A percentile compares a stretch with the other conserved stretches of the same genome.
Conservation (phyloP, 1,284 basidiomycete genomes). For the Pyrrhoderma noxium region DNA sequence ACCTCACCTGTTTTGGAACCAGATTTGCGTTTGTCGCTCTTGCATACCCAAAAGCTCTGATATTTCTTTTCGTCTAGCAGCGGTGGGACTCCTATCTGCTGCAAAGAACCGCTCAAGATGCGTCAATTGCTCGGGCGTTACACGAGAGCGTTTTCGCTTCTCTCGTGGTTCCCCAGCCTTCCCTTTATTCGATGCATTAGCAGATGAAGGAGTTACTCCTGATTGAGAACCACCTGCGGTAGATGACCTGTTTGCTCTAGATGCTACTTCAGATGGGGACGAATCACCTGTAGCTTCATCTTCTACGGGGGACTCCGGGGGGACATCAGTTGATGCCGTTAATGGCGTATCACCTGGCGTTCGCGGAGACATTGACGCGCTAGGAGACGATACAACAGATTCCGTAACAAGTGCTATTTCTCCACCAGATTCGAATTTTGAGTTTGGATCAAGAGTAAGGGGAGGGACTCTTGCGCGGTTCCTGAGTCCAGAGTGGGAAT, state of each 20-base stretch:
- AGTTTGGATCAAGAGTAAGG: slow-evolving; percentile 15
- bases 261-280: background rate
- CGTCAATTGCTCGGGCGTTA: slow-evolving; percentile 67
- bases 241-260: slow-evolving; percentile 1
- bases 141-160: slow-evolving; percentile 69
- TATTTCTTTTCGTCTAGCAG: slow-evolving; percentile 62
- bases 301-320: slow-evolving; percentile 11
- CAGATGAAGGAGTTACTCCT: slow-evolving; percentile 14
- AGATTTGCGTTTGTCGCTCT: slow-evolving; percentile 79
- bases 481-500: slow-evolving; percentile 10
- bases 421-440: slow-evolving; percentile 7
- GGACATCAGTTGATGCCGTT: slow-evolving; percentile 13
- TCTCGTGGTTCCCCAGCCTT: slow-evolving; percentile 35
- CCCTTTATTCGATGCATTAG: slow-evolving; percentile 15
- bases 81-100: slow-evolving; percentile 62
- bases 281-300: slow-evolving; percentile 14
- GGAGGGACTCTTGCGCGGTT: slow-evolving; percentile 16
- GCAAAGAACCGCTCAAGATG: slow-evolving; percentile 66
- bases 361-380: slow-evolving; percentile 17
- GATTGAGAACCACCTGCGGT: slow-evolving; percentile 14
- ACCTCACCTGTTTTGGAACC: slow-evolving; percentile 76
- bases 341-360: slow-evolving; percentile 16
- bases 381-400: slow-evolving; percentile 18
- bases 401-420: slow-evolving; percentile 16
- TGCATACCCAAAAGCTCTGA: slow-evolving; percentile 71